Evolutionary conservation across 441 rosid genomes (phyloP).

Genomic region (Eugenia klotzschiana): DNA sequence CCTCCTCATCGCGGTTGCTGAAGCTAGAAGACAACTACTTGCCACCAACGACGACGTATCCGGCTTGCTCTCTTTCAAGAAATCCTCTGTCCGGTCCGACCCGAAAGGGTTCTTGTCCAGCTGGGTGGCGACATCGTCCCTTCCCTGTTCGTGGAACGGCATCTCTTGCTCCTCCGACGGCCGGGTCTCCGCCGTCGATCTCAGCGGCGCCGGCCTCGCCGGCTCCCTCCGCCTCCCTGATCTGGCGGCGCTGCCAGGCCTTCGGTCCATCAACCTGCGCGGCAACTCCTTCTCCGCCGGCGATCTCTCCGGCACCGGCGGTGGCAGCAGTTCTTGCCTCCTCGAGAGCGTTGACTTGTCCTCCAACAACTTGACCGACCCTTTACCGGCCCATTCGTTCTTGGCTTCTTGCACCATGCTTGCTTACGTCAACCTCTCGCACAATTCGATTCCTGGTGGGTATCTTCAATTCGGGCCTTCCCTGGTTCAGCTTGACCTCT

Average conservation of each 20-base stretch:
- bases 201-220: slow-evolving; percentile 36
- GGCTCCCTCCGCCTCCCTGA: slow-evolving; percentile 38
- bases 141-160: slow-evolving; percentile 62
- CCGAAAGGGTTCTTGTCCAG: slow-evolving; percentile 28
- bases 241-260: slow-evolving; percentile 43
- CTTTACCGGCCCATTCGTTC: slow-evolving; percentile 27
- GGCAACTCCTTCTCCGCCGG: slow-evolving; percentile 44
- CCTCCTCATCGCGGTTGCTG: slow-evolving; percentile 8
- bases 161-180: slow-evolving; percentile 48
- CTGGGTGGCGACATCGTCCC: slow-evolving; percentile 36
- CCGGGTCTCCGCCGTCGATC: slow-evolving; percentile 43
- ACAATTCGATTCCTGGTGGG: slow-evolving; percentile 38
- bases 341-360: slow-evolving; percentile 43
- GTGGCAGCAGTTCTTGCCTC: slow-evolving; percentile 9
- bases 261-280: slow-evolving; percentile 30
- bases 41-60: slow-evolving; percentile 17
- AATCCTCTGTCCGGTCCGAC: slow-evolving; percentile 43
- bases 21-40: slow-evolving; percentile 10
- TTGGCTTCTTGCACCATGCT: slow-evolving; percentile 22
- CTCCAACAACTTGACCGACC: slow-evolving; percentile 28
- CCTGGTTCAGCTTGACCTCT: slow-evolving; percentile 44
- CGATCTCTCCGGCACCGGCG: slow-evolving; percentile 17
- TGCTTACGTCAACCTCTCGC: slow-evolving; percentile 34
- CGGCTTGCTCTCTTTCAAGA: slow-evolving; percentile 49
- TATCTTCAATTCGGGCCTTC: slow-evolving; percentile 30